These are phyloP conservation scores for Coelastrella sp. DNA, from an alignment of 139 green algal species.

Conservation along the genomic window DNA sequence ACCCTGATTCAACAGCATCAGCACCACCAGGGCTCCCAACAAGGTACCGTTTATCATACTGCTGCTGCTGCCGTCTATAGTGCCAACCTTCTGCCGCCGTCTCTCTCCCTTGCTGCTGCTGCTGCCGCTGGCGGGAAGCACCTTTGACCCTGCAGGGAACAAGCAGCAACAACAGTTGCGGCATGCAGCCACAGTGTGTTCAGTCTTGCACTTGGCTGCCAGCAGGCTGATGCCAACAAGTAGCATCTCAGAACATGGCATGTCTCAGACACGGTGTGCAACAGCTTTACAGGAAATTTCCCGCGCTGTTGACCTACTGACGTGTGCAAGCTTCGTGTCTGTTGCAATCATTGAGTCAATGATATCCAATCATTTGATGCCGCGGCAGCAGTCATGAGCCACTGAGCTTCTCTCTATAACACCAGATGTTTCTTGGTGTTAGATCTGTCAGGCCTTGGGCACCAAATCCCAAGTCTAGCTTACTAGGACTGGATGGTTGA, in stretches of 20 bases:
- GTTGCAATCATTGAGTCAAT: no score
- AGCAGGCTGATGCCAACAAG: no score
- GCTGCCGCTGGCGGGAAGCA: not conserved
- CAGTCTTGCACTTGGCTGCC: no score
- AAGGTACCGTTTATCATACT: not conserved
- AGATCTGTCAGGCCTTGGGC: not conserved
- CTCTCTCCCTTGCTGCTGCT: slow-evolving; percentile 8
- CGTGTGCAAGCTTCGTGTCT: no score
- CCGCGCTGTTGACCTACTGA: no score
- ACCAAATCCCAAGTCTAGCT: no score
- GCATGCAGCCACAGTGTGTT: not conserved
- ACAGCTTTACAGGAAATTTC: no score
- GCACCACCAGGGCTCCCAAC: not conserved
- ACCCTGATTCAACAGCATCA: no score
- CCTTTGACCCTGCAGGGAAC: not conserved
- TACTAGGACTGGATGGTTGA: no score
- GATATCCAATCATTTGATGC: no score
- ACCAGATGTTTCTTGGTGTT: not conserved
- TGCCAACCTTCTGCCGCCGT: slow-evolving; percentile 4
- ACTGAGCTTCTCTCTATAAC: not conserved
- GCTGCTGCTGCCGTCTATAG: not conserved
- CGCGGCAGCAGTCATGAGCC: not conserved
- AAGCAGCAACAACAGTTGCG: not conserved
- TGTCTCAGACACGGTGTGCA: no score
- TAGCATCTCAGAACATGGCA: no score